Percentiles rank a stretch among this genome's conserved stretches.
Evolutionary conservation across 495 filamentous ascomycete genomes (phyloP).

Genomic region (Podospora comata): DNA sequence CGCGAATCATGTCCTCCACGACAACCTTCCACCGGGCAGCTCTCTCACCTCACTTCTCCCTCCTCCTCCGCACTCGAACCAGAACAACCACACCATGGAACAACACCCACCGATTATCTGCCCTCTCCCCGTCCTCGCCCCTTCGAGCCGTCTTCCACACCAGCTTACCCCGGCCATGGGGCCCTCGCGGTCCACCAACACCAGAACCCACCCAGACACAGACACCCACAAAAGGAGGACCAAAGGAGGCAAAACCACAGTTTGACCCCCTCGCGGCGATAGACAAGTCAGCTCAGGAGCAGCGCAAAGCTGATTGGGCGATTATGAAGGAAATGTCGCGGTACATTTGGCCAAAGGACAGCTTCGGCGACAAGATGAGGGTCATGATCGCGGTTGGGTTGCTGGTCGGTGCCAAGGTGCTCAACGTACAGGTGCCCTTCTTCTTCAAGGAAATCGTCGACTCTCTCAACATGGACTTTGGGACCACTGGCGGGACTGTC

Average conservation of each 20-base stretch:
- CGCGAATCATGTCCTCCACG: constrained; percentile 26
- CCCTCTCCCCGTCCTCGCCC: constrained; percentile 9
- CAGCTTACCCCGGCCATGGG: constrained; percentile 13
- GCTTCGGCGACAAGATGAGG: constrained; percentile 74
- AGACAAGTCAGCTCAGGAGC: constrained; percentile 68
- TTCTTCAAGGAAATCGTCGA: constrained; percentile 98
- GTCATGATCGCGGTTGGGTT: constrained; percentile 77
- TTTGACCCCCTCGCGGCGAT: constrained; percentile 34
- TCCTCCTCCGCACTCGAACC: constrained; percentile 15
- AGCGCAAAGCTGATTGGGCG: constrained; percentile 94
- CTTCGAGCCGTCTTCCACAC: constrained; percentile 28
- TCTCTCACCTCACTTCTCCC: not conserved
- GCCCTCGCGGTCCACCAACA: constrained; percentile 6
- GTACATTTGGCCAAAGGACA: constrained; percentile 96
- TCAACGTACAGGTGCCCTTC: constrained; percentile 97
- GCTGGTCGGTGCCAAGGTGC: constrained; percentile 84
- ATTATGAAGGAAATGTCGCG: constrained; percentile 97
- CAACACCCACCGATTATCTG: not conserved
- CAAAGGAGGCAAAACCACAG: constrained; percentile 13
- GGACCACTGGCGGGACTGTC: constrained; percentile 75
- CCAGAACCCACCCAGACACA: constrained; percentile 9
- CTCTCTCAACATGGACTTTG: constrained; percentile 93
- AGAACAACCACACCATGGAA: constrained; percentile 2
- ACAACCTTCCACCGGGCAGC: constrained; percentile 15
- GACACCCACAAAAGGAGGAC: not conserved